Evolutionary conservation across 805 yeast species (phyloP).

Genomic region (Blastobotrys attinorum): DNA sequence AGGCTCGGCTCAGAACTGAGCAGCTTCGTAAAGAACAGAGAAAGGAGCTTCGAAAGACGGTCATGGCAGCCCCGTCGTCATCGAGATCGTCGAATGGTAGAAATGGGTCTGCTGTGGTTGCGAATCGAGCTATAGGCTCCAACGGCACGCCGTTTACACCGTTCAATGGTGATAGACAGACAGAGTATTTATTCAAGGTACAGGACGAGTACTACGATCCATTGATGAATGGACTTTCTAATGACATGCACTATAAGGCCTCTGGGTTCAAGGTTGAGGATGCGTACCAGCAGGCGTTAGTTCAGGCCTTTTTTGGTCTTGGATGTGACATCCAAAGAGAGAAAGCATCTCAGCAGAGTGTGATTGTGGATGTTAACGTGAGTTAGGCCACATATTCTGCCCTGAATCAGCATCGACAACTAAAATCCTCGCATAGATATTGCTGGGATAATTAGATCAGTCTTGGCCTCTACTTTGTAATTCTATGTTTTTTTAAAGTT

Average conservation of each 20-base stretch:
- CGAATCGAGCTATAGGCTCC: neutral
- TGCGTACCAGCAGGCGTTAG: constrained; percentile 68
- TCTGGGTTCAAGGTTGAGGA: constrained; percentile 72
- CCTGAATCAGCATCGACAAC: constrained; percentile 4
- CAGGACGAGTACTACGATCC: constrained; percentile 54
- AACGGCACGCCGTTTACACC: constrained; percentile 75
- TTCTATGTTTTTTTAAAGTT: too few relatives aligned
- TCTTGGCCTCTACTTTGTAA: constrained; percentile 12
- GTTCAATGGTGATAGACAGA: constrained; percentile 79
- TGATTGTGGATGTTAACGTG: too few relatives aligned
- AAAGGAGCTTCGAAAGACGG: neutral
- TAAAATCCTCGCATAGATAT: constrained; percentile 16
- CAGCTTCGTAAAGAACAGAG: neutral
- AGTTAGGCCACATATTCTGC: too few relatives aligned
- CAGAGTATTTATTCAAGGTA: constrained; percentile 43
- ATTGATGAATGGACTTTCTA: constrained; percentile 42
- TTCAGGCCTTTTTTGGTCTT: constrained; percentile 85
- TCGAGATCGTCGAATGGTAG: too few relatives aligned
- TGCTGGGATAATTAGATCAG: constrained; percentile 14
- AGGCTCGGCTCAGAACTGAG: constrained; percentile 16
- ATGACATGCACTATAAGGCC: constrained; percentile 63
- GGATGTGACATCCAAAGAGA: constrained; percentile 71
- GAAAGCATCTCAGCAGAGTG: constrained; percentile 3
- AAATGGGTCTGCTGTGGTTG: neutral
- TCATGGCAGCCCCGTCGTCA: neutral